A percentile compares a stretch with the other conserved stretches of the same genome.
Evolutionary conservation across 129 eudicot genomes (phyloP).

Genomic region (Lonicera japonica): DNA sequence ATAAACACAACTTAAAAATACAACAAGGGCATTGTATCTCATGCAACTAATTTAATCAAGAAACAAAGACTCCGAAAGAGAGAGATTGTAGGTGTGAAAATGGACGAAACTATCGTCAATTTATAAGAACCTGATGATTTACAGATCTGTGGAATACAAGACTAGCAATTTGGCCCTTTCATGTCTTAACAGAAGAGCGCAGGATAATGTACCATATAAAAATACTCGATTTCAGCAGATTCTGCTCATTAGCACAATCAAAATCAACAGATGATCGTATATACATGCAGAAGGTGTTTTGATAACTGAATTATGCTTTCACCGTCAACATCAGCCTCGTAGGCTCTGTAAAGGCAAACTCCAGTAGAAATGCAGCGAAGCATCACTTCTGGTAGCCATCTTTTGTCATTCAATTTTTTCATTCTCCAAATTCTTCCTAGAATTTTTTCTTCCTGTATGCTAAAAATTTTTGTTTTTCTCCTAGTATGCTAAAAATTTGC

Average conservation of each 20-base stretch:
- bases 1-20: no score
- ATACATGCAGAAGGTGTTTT: background rate
- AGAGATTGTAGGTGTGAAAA: no score
- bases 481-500: background rate
- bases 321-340: background rate
- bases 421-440: background rate
- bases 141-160: background rate
- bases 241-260: background rate
- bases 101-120: no score
- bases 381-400: background rate
- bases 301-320: background rate
- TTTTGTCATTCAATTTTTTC: background rate
- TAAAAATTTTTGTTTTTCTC: no score
- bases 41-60: no score
- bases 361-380: background rate
- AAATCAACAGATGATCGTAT: background rate
- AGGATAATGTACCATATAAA: no score
- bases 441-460: background rate
- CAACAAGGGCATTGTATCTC: no score
- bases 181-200: no score
- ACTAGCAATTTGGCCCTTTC: no score
- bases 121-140: no score
- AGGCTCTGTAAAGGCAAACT: background rate
- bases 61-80: no score
- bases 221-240: slow-evolving; percentile 4